Evolutionary conservation across 148 eudicot genomes (phyloP).

Genomic region (Rhododendron ferrugineum): DNA sequence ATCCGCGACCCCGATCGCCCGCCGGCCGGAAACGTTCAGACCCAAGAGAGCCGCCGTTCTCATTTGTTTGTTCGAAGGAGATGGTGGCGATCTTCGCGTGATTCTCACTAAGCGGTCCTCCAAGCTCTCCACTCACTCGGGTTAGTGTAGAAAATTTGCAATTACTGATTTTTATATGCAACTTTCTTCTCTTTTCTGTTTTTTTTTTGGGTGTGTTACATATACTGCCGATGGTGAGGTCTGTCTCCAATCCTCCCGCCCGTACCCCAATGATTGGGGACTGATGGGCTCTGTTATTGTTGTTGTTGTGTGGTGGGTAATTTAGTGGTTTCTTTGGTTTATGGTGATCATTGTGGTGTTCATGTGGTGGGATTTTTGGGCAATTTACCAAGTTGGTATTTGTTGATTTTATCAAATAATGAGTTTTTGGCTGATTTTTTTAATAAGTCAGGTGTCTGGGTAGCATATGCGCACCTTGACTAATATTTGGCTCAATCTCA

Average conservation of each 20-base stretch:
- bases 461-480: neutral
- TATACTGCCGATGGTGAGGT: too few relatives aligned
- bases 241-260: too few relatives aligned
- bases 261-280: too few relatives aligned
- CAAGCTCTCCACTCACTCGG: conserved; percentile 69
- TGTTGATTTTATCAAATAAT: neutral
- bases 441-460: neutral
- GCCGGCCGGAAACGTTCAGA: conserved; percentile 15
- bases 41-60: conserved; percentile 61
- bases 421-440: neutral
- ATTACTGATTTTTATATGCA: neutral
- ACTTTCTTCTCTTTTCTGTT: too few relatives aligned
- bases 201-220: neutral
- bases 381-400: neutral
- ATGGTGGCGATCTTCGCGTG: conserved; percentile 50
- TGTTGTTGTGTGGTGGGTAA: too few relatives aligned
- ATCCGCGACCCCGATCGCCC: conserved; percentile 37
- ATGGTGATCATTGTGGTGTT: neutral
- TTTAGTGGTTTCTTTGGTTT: neutral
- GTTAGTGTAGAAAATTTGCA: conserved; percentile 21
- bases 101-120: conserved; percentile 86
- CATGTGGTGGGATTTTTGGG: conserved; percentile 1
- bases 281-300: too few relatives aligned
- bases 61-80: conserved; percentile 56
- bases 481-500: neutral